Conservation (phyloP, 2,329 filamentous ascomycete species). For the Berkeleyomyces basicola region DNA sequence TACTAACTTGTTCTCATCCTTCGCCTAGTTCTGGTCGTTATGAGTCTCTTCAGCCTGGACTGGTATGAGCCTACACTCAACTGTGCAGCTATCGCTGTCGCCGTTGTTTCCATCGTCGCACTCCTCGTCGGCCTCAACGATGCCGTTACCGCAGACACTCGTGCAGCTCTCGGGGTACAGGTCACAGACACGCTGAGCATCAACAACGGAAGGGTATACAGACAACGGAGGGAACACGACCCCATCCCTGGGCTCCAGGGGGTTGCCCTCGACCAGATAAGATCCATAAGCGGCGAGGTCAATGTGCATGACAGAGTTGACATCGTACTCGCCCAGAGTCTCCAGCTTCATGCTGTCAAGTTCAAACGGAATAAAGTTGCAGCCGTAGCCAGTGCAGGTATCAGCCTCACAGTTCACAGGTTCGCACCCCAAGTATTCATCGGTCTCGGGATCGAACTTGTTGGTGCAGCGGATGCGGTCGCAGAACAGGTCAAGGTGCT, state of each 20-base stretch:
- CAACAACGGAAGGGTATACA: neutral
- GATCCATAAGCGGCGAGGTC: neutral
- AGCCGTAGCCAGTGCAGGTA: conserved; percentile 12
- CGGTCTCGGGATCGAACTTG: neutral
- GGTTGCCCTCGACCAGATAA: neutral
- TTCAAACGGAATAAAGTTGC: conserved; percentile 4
- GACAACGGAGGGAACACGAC: neutral
- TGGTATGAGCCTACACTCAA: neutral
- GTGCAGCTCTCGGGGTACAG: conserved; percentile 2
- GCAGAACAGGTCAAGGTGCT: conserved; percentile 7
- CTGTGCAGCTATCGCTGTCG: neutral
- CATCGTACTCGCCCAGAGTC: conserved; percentile 2
- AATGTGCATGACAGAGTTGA: conserved; percentile 12
- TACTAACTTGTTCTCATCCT: neutral
- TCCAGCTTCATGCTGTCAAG: neutral
- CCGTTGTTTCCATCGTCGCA: conserved; percentile 7
- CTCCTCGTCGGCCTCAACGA: conserved; percentile 7
- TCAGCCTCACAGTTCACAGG: neutral
- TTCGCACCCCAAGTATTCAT: neutral
- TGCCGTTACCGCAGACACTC: conserved; percentile 8
- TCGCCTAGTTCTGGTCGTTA: neutral
- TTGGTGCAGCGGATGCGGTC: conserved; percentile 4
- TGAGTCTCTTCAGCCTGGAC: neutral
- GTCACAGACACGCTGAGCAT: conserved; percentile 7
- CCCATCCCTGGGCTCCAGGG: neutral